phyloP scores from a whole-genome alignment of 768 basidiomycete genomes.

The Cubamyces lactineus region DNA sequence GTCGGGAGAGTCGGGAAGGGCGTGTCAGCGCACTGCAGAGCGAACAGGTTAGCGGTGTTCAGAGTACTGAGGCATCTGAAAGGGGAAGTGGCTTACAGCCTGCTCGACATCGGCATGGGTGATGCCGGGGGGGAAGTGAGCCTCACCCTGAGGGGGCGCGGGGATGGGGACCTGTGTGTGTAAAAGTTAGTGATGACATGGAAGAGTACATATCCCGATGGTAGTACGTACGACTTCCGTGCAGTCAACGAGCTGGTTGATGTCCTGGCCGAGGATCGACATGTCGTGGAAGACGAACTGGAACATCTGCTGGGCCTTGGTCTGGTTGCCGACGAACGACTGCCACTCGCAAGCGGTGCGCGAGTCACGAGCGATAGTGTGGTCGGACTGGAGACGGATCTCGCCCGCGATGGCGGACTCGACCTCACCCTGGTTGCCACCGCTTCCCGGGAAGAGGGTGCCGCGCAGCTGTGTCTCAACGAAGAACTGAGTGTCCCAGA shows the following conservation, averaged over 20 bases:
- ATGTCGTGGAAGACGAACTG: conserved; percentile 19
- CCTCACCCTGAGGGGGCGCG: conserved; percentile 7
- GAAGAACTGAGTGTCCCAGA: conserved; percentile 21
- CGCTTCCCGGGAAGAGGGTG: conserved; percentile 17
- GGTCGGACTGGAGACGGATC: conserved; percentile 23
- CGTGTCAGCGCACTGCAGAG: conserved; percentile 17
- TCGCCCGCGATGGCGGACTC: conserved; percentile 18
- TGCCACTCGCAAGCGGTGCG: conserved; percentile 34
- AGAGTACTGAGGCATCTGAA: no score
- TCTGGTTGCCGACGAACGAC: conserved; percentile 28
- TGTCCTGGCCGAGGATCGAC: conserved; percentile 20
- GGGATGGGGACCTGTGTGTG: conserved; percentile 16
- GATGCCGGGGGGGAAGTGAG: conserved; percentile 30
- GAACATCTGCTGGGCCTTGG: conserved; percentile 26
- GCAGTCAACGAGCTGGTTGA: conserved; percentile 19
- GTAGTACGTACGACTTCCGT: conserved; percentile 16
- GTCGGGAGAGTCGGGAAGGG: conserved; percentile 27
- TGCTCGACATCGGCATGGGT: conserved; percentile 27
- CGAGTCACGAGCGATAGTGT: conserved; percentile 30
- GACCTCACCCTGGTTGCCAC: conserved; percentile 23
- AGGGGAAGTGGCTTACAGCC: conserved; percentile 18
- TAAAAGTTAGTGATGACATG: background rate
- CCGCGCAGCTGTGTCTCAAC: conserved; percentile 19
- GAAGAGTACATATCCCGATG: background rate
- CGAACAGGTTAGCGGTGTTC: background rate